Evolutionary conservation across 2,329 filamentous ascomycete genomes (phyloP).

Genomic region (Fusarium pininemorale): DNA sequence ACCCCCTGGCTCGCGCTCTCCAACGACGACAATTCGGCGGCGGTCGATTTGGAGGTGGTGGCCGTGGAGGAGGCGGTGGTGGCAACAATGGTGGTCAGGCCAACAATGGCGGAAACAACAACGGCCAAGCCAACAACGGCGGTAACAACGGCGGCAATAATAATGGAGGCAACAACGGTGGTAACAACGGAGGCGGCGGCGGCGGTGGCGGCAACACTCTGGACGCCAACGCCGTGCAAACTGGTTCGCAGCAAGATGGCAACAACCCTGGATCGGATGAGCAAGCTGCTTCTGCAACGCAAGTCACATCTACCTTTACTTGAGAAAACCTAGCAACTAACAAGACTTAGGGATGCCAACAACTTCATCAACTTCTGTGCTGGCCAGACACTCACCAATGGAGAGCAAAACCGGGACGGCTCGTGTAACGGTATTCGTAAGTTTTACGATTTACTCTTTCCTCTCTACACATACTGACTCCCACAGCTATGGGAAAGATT

Average conservation of each 20-base stretch:
- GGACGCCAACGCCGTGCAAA: constrained; percentile 56
- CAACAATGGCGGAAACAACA: constrained; percentile 39
- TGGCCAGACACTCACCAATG: constrained; percentile 66
- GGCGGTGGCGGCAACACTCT: constrained; percentile 47
- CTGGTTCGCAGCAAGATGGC: constrained; percentile 59
- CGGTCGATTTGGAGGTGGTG: constrained; percentile 29
- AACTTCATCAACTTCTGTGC: constrained; percentile 73
- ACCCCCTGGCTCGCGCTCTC: constrained; percentile 50
- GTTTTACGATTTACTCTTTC: constrained; percentile 39
- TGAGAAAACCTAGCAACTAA: constrained; percentile 4
- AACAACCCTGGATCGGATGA: constrained; percentile 55
- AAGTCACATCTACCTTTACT: constrained; percentile 39
- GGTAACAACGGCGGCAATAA: constrained; percentile 20
- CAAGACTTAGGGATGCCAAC: constrained; percentile 58
- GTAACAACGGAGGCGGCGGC: constrained; percentile 32
- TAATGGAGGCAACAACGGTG: constrained; percentile 41
- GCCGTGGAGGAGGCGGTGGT: constrained; percentile 35
- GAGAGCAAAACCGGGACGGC: constrained; percentile 63
- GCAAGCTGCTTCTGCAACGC: constrained; percentile 64
- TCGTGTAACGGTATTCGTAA: constrained; percentile 72
- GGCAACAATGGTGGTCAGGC: constrained; percentile 39
- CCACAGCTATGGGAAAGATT: constrained; percentile 67
- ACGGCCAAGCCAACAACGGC: constrained; percentile 30
- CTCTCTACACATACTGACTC: constrained; percentile 23
- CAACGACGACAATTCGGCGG: constrained; percentile 53